Evolutionary conservation across 441 rosid species (phyloP), one percentile per base, ranked within the genome.

Genomic region (Pelargonium fulgidum): DNA sequence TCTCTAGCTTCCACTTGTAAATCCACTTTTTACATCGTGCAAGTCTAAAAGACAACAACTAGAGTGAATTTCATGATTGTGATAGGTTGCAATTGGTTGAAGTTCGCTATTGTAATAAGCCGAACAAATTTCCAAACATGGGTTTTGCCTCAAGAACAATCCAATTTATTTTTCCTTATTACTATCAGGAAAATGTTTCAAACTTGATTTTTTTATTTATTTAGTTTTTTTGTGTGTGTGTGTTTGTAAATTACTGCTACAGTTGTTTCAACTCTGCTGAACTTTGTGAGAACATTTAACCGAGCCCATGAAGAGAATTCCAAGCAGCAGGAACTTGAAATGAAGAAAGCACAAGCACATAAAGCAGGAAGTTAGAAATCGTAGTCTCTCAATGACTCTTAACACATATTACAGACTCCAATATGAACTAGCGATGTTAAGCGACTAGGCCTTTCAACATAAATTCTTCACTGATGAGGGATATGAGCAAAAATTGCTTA

Each of bases 251-350:
- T 62, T 48, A 44, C 8, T 41, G 24, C 61, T 79, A 72, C 79
- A 91, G 99, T 93, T 75, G 93, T 87, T 36, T 84, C 97, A 67
- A 93, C 96, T 6, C 83, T 93, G 70, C 87, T 83, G 71, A 93
- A 88, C 85, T 93, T 93, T 73, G 87, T 84, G 72, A 85, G 81
- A 82, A 88, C 90, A 85, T 90, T 91, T 73, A 81, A 75, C 66
- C 88, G 82, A 70, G 91, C 99, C 26, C 97, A 88, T 3, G 81
- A 83, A 47, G 99, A 89, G 77, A 93, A 93, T 81, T 77, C 85
- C 85, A 89, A 81, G 85, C 96, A 86, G 77, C 75, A 80, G 9
- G 97, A 88, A 77, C 70, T 83, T 39, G 96, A 88, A 65, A 83
- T 64, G 62, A 89, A 78, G 74, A 64, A 56, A 56, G 62, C 62